Conservation (phyloP, 1,284 basidiomycete species). For the Butyriboletus appendiculatus region DNA sequence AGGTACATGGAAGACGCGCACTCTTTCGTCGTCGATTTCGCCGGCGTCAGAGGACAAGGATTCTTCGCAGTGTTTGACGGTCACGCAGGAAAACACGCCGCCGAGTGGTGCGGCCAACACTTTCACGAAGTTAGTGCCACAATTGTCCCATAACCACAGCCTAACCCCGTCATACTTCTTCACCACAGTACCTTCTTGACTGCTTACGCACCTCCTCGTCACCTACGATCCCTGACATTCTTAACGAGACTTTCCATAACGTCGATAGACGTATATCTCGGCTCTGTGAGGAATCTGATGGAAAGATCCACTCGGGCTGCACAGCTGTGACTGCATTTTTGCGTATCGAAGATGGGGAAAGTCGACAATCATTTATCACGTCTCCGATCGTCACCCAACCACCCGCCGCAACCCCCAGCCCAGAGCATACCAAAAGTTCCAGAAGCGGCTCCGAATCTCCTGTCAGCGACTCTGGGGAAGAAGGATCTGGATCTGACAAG, state of each 20-base stretch:
- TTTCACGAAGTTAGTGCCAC: slow-evolving; percentile 78
- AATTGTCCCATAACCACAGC: not conserved
- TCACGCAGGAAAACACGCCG: slow-evolving; percentile 97
- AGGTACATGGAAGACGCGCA: slow-evolving; percentile 98
- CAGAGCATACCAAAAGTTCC: slow-evolving; percentile 26
- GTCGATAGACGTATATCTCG: slow-evolving; percentile 85
- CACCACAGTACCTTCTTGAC: slow-evolving; percentile 53
- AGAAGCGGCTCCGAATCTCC: slow-evolving; percentile 31
- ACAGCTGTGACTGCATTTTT: slow-evolving; percentile 98
- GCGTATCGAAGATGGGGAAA: slow-evolving; percentile 83
- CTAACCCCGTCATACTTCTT: slow-evolving; percentile 8
- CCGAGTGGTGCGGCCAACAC: slow-evolving; percentile 97
- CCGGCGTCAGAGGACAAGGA: slow-evolving; percentile 88
- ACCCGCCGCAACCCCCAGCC: slow-evolving; percentile 30
- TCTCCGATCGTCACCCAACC: slow-evolving; percentile 21
- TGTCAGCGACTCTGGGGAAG: slow-evolving; percentile 35
- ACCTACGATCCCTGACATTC: slow-evolving; percentile 80
- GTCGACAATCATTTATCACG: slow-evolving; percentile 64
- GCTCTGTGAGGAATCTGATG: slow-evolving; percentile 81
- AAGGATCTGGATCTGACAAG: slow-evolving; percentile 37
- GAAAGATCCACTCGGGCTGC: slow-evolving; percentile 95
- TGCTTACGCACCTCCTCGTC: slow-evolving; percentile 51
- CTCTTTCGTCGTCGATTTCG: slow-evolving; percentile 94
- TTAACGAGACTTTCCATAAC: slow-evolving; percentile 92
- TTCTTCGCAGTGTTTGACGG: slow-evolving; percentile 99